Evolutionary conservation across 306 rosid genomes (phyloP), one percentile per base, ranked within the genome.

Genomic region (Erythrophleum fordii): DNA sequence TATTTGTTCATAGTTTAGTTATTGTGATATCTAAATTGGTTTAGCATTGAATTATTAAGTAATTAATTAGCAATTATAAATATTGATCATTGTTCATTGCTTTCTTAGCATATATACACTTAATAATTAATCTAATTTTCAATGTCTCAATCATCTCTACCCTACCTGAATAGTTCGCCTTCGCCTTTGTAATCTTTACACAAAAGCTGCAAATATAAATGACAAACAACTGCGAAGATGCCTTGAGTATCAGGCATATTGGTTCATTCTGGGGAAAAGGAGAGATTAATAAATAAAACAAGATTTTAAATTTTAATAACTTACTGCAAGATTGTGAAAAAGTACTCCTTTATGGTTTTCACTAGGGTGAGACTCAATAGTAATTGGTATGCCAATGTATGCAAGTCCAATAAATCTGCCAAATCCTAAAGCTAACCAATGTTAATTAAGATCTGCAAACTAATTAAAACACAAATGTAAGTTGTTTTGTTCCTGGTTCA

Each of bases 41-140:
- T 42, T 73, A 8, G 41, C 49, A 31, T 39, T 58, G 73, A 81
- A 74, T 66, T 46, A 75, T 82, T 74, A 22, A 83, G 42, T 6
- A 55, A 35, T 13, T 18, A 29, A 34, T 9, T 61, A 28, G 11
- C 41, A 6, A 28, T 5, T 17, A 61, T n/a, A 61, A 5, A 16
- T 28, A 45, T 72, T 59, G 44, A 25, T 78, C 82, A 62, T 68
- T 28, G 37, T 83, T 69, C 52, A 48, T 48, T 18, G 34, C 35
- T 77, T 78, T 53, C 80, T 84, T 87, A 69, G 35, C 60, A 81
- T 34, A 80, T n/a, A n/a, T 20, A 77, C 87, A 85, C 85, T 85
- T 76, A 51, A 59, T 22, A 56, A 22, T 51, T 41, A 41, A 78
- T 10, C 76, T 11, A 49, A 20, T 62, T 37, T 16, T 42, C 34